A percentile compares a stretch with the other conserved stretches of the same genome.
phyloP scores from a whole-genome alignment of 495 filamentous ascomycete species.

The Penicillium robsamsonii region DNA sequence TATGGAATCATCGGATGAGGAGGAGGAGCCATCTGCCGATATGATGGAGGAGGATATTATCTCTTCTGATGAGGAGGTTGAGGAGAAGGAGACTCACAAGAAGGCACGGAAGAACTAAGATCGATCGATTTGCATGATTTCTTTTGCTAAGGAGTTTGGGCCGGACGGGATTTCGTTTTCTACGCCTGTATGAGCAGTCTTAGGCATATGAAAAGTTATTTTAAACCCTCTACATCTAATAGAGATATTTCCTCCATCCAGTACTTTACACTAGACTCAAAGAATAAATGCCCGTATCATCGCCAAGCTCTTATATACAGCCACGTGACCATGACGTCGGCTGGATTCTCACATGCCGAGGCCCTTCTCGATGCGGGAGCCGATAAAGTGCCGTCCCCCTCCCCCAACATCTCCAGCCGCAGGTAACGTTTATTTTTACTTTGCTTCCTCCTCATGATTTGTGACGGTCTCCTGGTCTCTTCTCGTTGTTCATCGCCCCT shows the following conservation, averaged over 20 bases:
- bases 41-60: conserved; percentile 48
- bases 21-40: conserved; percentile 32
- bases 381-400: conserved; percentile 34
- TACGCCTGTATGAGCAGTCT: conserved; percentile 20
- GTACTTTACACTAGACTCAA: background rate
- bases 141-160: conserved; percentile 34
- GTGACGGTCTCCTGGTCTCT: conserved; percentile 2
- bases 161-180: conserved; percentile 30
- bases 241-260: conserved; percentile 10
- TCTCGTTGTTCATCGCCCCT: conserved; percentile 13
- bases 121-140: conserved; percentile 29
- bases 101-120: conserved; percentile 35
- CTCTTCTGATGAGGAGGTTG: conserved; percentile 38
- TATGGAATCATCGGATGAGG: conserved; percentile 46
- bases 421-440: conserved; percentile 10
- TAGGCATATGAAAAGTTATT: conserved; percentile 31
- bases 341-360: conserved; percentile 46
- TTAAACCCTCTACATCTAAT: conserved; percentile 19
- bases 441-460: conserved; percentile 14
- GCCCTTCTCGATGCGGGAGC: conserved; percentile 31
- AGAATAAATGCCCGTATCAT: background rate
- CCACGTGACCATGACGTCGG: conserved; percentile 47
- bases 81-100: conserved; percentile 40
- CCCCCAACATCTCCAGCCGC: conserved; percentile 6
- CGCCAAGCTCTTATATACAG: conserved; percentile 1